Evolutionary conservation across 2,329 filamentous ascomycete genomes (phyloP).

Genomic region (Trichophaea hybrida): DNA sequence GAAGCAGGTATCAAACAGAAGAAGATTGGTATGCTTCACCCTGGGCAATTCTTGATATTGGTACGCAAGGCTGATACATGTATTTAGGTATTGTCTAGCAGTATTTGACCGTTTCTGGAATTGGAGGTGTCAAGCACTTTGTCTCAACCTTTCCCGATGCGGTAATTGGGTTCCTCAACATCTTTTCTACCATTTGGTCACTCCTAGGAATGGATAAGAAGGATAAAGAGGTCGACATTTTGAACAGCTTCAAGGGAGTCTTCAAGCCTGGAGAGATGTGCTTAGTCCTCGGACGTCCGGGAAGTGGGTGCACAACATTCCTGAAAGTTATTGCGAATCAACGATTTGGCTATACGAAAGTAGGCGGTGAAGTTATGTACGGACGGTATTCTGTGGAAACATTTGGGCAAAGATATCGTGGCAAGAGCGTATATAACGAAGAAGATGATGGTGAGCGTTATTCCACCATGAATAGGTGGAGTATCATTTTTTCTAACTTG

Average conservation of each 20-base stretch:
- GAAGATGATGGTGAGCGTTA: conserved; percentile 38
- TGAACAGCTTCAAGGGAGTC: conserved; percentile 36
- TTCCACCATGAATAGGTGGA: neutral
- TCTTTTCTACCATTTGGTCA: conserved; percentile 47
- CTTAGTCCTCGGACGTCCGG: conserved; percentile 63
- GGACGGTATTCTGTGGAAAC: conserved; percentile 41
- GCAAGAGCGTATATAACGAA: conserved; percentile 59
- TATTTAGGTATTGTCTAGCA: conserved; percentile 56
- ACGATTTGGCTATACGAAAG: conserved; percentile 28
- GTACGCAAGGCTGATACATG: neutral
- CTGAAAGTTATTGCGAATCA: conserved; percentile 55
- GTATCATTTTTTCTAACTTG: conserved; percentile 42
- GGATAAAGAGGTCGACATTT: conserved; percentile 55
- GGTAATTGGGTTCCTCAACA: conserved; percentile 61
- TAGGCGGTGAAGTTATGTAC: conserved; percentile 35
- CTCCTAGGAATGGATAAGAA: conserved; percentile 53
- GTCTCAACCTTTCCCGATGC: conserved; percentile 62
- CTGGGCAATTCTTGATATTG: neutral
- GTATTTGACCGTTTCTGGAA: conserved; percentile 57
- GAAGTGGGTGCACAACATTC: conserved; percentile 56
- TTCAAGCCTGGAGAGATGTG: conserved; percentile 60
- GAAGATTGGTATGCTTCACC: conserved; percentile 42
- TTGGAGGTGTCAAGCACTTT: conserved; percentile 59
- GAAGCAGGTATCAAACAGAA: conserved; percentile 69
- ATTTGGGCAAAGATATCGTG: conserved; percentile 48